Evolutionary conservation across 2,329 filamentous ascomycete species (phyloP).

Genomic region (Clathrospora elynae): DNA sequence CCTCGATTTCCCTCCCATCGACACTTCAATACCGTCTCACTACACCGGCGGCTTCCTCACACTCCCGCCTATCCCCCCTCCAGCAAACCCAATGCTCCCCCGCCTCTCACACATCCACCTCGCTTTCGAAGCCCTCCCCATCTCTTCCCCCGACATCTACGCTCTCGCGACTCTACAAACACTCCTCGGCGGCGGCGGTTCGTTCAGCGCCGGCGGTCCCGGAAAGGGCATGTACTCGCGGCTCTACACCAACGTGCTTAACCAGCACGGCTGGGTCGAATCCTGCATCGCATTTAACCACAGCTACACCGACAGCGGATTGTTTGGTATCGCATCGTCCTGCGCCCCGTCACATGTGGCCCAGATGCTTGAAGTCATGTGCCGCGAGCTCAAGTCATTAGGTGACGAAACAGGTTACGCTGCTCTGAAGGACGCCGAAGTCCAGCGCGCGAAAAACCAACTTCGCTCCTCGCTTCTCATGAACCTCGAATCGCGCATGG

Average conservation of each 20-base stretch:
- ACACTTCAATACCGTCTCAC: conserved; percentile 69
- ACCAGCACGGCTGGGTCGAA: conserved; percentile 97
- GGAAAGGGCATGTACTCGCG: conserved; percentile 99
- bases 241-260: conserved; percentile 95
- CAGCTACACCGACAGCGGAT: conserved; percentile 91
- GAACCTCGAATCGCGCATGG: conserved; percentile 97
- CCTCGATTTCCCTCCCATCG: conserved; percentile 53
- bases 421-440: conserved; percentile 74
- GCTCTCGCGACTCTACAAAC: conserved; percentile 94
- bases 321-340: conserved; percentile 90
- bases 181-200: conserved; percentile 91
- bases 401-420: conserved; percentile 76
- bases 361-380: conserved; percentile 93
- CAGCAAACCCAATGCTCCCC: conserved; percentile 75
- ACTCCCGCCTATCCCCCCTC: conserved; percentile 78
- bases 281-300: conserved; percentile 96
- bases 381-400: conserved; percentile 80
- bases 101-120: conserved; percentile 91
- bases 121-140: conserved; percentile 91
- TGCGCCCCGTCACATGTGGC: conserved; percentile 79
- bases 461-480: conserved; percentile 87
- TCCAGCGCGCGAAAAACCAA: conserved; percentile 95
- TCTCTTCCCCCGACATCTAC: conserved; percentile 91
- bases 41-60: conserved; percentile 95
- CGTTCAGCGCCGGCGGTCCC: conserved; percentile 93